phyloP scores from a whole-genome alignment of 345 rosid species.

The Brassica cretica region DNA sequence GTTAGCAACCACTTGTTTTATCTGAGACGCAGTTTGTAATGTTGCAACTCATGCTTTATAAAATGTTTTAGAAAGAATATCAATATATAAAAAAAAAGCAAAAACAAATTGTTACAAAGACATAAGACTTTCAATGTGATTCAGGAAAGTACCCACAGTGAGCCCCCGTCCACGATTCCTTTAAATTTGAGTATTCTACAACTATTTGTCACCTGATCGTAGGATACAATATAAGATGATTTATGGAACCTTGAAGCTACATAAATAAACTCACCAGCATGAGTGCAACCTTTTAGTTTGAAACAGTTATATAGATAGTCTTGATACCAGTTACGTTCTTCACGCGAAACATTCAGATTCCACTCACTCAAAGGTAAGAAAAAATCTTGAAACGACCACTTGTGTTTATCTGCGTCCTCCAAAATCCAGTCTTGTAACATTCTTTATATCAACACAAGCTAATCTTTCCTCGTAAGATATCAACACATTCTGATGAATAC shows the following conservation, averaged over 20 bases:
- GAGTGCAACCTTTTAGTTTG: background rate
- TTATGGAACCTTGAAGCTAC: background rate
- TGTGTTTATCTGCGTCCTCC: background rate
- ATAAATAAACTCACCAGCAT: background rate
- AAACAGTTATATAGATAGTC: background rate
- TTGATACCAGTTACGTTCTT: background rate
- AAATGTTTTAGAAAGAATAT: background rate
- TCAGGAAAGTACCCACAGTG: background rate
- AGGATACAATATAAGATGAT: background rate
- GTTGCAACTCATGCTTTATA: background rate
- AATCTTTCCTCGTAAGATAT: background rate
- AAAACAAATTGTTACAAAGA: background rate
- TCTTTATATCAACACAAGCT: background rate
- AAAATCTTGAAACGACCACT: background rate
- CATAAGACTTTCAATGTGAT: background rate
- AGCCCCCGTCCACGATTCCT: background rate
- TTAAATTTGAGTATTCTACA: background rate
- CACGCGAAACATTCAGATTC: background rate
- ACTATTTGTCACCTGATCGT: background rate
- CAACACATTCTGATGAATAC: background rate
- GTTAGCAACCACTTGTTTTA: slow-evolving; percentile 43
- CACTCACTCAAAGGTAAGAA: background rate
- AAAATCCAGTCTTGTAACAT: background rate
- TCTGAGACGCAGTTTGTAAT: background rate
- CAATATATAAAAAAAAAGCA: background rate